Evolutionary conservation across 306 rosid species (phyloP), one percentile per base, ranked within the genome.

Genomic region (Bauhinia variegata): DNA sequence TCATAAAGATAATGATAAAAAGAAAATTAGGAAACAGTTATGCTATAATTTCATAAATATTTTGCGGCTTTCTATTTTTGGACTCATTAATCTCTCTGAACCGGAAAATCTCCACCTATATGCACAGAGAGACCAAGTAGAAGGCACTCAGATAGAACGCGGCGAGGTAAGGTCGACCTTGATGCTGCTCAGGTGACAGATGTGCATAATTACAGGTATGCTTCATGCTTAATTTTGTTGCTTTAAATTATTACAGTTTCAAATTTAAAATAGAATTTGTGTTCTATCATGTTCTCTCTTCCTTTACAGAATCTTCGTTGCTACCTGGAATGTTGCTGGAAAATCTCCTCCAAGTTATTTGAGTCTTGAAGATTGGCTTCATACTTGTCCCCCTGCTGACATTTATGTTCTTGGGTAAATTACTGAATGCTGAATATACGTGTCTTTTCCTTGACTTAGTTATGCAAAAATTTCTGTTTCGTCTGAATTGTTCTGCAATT

Each of bases 241-340:
- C 39, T 32, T 59, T 63, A 43, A 54, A 50, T 53, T 65, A 60
- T 34, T 51, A 31, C 30, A 14, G 33, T 53, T 58, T 36, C 53
- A 5, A 54, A 14, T 15, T 67, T 66, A 16, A 8, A 41, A 32
- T 23, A 58, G 47, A 48, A 46, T 12, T 41, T 74, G 69, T 72
- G 19, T 60, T 37, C 11, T 18, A 37, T 56, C 60, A 36, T n/a
- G 68, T 62, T 56, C 4, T 42, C 56, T 5, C 32, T 75, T 64
- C 43, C 44, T 54, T 55, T 48, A 37, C 73, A 95, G 99, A 73
- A 76, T 95, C 72, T 88, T 91, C 46, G 89, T 78, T 41, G 97
- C 97, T 12, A 95, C 99, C 41, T 95, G 99, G 99, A 95, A 95
- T 81, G 99, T 95, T 19, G 99, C 92, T 31, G 99, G 99, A 65